Evolutionary conservation across 2,329 filamentous ascomycete genomes (phyloP).

Genomic region (Colletotrichum tofieldiae): DNA sequence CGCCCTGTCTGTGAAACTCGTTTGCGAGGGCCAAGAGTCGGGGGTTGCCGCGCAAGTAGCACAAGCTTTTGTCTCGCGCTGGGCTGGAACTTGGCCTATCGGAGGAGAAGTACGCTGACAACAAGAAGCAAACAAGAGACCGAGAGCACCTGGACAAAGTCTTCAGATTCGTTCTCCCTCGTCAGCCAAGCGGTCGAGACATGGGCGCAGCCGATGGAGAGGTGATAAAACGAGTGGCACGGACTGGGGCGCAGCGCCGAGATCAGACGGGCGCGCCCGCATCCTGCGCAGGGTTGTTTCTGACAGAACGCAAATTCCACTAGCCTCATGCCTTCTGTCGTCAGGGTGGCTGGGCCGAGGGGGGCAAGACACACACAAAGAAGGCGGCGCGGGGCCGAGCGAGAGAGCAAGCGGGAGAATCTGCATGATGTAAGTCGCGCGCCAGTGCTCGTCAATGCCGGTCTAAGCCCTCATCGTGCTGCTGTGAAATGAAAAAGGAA

Average conservation of each 20-base stretch:
- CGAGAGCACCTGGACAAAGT: not conserved
- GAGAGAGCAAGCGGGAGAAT: not conserved
- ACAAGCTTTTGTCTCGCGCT: not conserved
- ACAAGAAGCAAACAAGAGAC: not conserved
- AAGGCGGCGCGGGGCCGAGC: conserved; percentile 11
- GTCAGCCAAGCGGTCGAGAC: not conserved
- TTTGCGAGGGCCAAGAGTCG: not conserved
- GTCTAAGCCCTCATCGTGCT: not conserved
- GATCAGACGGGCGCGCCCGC: conserved; percentile 15
- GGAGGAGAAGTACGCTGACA: not conserved
- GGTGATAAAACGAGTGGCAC: not conserved
- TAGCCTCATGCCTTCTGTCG: not conserved
- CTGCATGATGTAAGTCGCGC: not conserved
- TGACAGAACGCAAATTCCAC: not conserved
- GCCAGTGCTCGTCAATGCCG: not conserved
- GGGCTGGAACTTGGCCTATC: not conserved
- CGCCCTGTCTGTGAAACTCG: not conserved
- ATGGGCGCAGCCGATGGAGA: not conserved
- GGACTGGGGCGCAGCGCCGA: conserved; percentile 8
- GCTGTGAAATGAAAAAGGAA: not conserved
- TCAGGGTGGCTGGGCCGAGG: not conserved
- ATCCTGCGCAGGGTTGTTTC: not conserved
- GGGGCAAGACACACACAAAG: not conserved
- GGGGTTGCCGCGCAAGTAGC: not conserved
- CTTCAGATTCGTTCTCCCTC: not conserved